Percentiles rank a stretch among this genome's conserved stretches.
Conservation (phyloP, 345 rosid genomes). For the Salix dunnii region DNA sequence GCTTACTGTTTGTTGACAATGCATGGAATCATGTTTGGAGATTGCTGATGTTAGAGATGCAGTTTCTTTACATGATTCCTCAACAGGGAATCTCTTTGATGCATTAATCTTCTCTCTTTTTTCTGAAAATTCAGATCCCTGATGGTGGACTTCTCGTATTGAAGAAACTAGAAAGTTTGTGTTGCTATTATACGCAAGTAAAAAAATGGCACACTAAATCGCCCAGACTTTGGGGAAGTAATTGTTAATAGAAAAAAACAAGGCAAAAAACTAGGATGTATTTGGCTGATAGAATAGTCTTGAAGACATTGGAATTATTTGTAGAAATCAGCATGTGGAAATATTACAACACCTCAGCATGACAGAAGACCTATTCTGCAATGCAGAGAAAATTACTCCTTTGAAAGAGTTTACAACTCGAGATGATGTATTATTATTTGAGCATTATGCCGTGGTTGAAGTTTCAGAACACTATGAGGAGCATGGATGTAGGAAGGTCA, state of each 20-base stretch:
- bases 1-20: neutral
- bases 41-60: neutral
- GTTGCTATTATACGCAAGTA: too few species aligned
- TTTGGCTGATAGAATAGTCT: neutral
- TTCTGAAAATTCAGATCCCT: too few species aligned
- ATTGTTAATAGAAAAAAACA: too few species aligned
- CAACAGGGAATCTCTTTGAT: neutral
- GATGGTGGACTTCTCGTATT: too few species aligned
- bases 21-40: neutral
- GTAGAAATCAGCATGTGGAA: neutral
- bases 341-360: neutral
- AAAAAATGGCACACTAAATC: too few species aligned
- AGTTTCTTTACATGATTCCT: neutral
- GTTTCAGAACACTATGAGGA: conserved; percentile 40
- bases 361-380: neutral
- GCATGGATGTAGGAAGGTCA: conserved; percentile 54
- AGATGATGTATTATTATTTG: conserved; percentile 36
- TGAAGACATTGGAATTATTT: neutral
- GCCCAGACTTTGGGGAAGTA: too few species aligned
- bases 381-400: neutral
- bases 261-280: too few species aligned
- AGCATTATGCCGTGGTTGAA: conserved; percentile 56
- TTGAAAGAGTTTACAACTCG: neutral
- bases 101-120: neutral
- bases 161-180: too few species aligned